Evolutionary conservation across 2,329 filamentous ascomycete species (phyloP).

Genomic region (Thielaviopsis musarum): DNA sequence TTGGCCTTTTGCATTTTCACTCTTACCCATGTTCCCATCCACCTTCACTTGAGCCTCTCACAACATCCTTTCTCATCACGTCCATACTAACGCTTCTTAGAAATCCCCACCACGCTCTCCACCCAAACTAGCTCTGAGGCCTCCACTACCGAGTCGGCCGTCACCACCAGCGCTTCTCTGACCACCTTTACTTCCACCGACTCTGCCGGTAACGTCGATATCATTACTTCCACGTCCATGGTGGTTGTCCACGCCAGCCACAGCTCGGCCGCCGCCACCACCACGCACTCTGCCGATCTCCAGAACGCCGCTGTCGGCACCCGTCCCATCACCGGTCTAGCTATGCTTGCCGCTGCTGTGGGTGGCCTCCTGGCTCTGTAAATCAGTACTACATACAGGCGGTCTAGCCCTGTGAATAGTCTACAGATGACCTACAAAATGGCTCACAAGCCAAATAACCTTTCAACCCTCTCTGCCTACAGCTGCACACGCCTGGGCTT

Average conservation of each 20-base stretch:
- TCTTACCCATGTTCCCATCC: background rate
- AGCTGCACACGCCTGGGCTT: background rate
- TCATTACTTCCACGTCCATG: conserved; percentile 32
- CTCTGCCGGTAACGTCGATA: conserved; percentile 26
- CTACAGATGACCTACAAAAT: background rate
- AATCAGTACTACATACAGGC: background rate
- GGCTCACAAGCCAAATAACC: background rate
- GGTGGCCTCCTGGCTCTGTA: conserved; percentile 13
- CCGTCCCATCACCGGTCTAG: conserved; percentile 13
- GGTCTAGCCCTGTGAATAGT: background rate
- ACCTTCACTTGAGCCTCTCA: background rate
- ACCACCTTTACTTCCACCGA: conserved; percentile 30
- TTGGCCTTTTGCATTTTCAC: background rate
- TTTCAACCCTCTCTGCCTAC: background rate
- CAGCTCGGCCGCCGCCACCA: conserved; percentile 13
- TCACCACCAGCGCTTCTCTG: conserved; percentile 19
- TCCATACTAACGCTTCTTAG: background rate
- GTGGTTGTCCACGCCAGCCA: conserved; percentile 26
- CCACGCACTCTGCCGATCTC: conserved; percentile 19
- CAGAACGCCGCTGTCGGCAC: conserved; percentile 21
- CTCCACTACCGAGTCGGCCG: conserved; percentile 19
- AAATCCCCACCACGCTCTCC: conserved; percentile 14
- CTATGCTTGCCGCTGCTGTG: conserved; percentile 15
- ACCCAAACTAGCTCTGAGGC: conserved; percentile 18
- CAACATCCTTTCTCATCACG: too few relatives aligned